Conservation (phyloP, 768 basidiomycete genomes). For the Royoungia palumana region DNA sequence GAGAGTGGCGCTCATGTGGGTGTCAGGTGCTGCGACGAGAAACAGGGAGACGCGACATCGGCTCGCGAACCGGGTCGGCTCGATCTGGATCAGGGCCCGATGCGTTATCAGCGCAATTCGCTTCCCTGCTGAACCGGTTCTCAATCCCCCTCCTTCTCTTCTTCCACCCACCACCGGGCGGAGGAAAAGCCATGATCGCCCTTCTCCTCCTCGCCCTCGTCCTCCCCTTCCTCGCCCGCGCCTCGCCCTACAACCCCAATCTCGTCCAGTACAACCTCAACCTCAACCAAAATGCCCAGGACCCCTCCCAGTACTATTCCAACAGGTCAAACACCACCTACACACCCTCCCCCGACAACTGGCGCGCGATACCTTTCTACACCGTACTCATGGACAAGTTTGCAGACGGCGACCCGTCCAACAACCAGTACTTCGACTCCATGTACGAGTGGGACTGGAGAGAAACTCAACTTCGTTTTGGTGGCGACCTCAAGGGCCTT, state of each 20-base stretch:
- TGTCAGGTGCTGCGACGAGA: too few relatives aligned
- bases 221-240: conserved; percentile 40
- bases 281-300: conserved; percentile 64
- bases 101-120: too few relatives aligned
- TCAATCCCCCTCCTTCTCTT: not conserved
- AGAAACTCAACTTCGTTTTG: conserved; percentile 86
- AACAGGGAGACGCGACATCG: too few relatives aligned
- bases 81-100: too few relatives aligned
- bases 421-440: conserved; percentile 85
- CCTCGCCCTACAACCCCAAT: conserved; percentile 66
- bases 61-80: conserved; percentile 6
- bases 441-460: conserved; percentile 80
- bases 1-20: conserved; percentile 30
- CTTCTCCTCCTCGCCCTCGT: conserved; percentile 32
- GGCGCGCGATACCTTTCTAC: conserved; percentile 79
- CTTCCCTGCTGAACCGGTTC: not conserved
- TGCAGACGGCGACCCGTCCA: conserved; percentile 87
- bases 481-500: conserved; percentile 85
- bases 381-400: conserved; percentile 90
- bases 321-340: conserved; percentile 63
- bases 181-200: conserved; percentile 30
- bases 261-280: conserved; percentile 78
- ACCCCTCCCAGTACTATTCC: conserved; percentile 62
- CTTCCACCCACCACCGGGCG: not conserved
- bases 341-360: conserved; percentile 77